Conservation (phyloP, 1,284 basidiomycete species). For the Rhodotorula sp. region DNA sequence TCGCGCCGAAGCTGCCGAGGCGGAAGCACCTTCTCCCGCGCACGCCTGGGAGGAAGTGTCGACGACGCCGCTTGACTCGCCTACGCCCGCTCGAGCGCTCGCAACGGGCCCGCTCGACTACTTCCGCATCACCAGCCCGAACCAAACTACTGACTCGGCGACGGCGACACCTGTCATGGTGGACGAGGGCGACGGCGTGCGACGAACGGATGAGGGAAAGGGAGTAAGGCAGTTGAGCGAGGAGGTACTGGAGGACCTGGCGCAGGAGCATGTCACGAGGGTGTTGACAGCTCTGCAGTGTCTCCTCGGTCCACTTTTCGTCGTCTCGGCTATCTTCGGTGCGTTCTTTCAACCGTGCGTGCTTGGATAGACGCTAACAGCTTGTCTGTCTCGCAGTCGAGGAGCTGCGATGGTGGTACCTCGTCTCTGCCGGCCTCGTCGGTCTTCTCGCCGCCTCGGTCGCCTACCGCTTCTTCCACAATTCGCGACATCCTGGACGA, state of each 20-base stretch:
- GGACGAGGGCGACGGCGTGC: too few species aligned
- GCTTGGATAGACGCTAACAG: slow-evolving; percentile 3
- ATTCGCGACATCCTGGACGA: slow-evolving; percentile 61
- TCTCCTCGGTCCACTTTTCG: slow-evolving; percentile 66
- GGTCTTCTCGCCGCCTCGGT: slow-evolving; percentile 60
- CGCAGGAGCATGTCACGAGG: slow-evolving; percentile 62
- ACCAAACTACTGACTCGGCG: background rate
- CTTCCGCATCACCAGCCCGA: slow-evolving; percentile 7
- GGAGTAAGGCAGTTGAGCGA: background rate
- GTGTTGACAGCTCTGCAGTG: slow-evolving; percentile 79
- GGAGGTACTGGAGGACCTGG: slow-evolving; percentile 1
- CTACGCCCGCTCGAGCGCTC: background rate
- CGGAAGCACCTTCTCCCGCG: slow-evolving; percentile 6
- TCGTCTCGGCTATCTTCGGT: slow-evolving; percentile 12
- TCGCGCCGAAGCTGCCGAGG: slow-evolving; percentile 15
- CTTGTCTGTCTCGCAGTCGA: slow-evolving; percentile 53
- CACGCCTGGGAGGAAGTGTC: slow-evolving; percentile 17
- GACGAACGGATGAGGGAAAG: too few species aligned
- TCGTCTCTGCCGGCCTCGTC: slow-evolving; percentile 58
- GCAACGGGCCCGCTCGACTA: slow-evolving; percentile 2
- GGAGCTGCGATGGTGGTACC: slow-evolving; percentile 56
- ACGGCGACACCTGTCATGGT: slow-evolving; percentile 41
- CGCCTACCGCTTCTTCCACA: slow-evolving; percentile 62
- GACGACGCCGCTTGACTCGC: slow-evolving; percentile 7
- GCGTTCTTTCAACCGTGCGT: background rate